A percentile compares a stretch with the other conserved stretches of the same genome.
Evolutionary conservation across 306 rosid species (phyloP).

Genomic region (Arachis hypogaea): DNA sequence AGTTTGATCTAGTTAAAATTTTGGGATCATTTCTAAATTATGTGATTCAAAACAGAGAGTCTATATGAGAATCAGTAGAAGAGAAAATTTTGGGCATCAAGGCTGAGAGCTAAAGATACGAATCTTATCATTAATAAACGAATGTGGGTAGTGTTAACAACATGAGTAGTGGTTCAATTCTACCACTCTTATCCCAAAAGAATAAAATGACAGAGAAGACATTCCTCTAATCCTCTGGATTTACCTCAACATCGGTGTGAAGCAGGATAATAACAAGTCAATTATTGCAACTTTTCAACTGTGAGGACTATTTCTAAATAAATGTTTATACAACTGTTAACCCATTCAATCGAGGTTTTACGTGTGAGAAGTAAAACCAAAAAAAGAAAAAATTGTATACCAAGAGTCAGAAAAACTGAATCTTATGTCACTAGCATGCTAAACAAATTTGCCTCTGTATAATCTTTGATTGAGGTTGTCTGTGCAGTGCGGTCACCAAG

Average conservation of each 20-base stretch:
- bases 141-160: constrained; percentile 59
- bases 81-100: neutral
- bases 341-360: constrained; percentile 51
- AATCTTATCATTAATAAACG: constrained; percentile 58
- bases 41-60: neutral
- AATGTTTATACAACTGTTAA: constrained; percentile 64
- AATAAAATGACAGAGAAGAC: constrained; percentile 45
- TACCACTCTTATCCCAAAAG: constrained; percentile 62
- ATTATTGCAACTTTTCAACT: constrained; percentile 65
- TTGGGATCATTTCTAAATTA: constrained; percentile 1
- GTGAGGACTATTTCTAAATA: constrained; percentile 51
- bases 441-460: constrained; percentile 47
- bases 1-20: constrained; percentile 8
- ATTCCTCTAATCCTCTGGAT: constrained; percentile 37
- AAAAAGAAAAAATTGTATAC: constrained; percentile 44
- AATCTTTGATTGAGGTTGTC: constrained; percentile 44
- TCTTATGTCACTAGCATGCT: constrained; percentile 44
- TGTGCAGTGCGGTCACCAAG: constrained; percentile 45
- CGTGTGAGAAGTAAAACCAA: constrained; percentile 14
- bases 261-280: constrained; percentile 45
- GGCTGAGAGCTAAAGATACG: constrained; percentile 36
- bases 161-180: constrained; percentile 50
- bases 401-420: constrained; percentile 45
- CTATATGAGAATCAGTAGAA: neutral
- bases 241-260: constrained; percentile 48